Percentiles rank a stretch among this genome's conserved stretches.
Conservation (phyloP, 2,329 filamentous ascomycete genomes). For the Stromatinia cepivora region DNA sequence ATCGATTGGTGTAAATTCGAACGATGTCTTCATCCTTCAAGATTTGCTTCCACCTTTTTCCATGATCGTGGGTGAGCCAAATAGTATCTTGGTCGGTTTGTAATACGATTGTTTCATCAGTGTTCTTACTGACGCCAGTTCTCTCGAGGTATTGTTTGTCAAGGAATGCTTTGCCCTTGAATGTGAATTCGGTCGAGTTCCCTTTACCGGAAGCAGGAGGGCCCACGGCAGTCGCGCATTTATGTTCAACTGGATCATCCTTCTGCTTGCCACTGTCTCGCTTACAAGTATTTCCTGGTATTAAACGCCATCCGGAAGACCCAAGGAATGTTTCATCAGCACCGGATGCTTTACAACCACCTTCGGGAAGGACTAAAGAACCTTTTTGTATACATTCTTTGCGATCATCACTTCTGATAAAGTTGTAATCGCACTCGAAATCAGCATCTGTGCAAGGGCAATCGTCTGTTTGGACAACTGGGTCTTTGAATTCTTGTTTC, state of each 20-base stretch:
- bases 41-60: slow-evolving; percentile 77
- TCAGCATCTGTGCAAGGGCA: slow-evolving; percentile 83
- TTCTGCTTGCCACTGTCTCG: slow-evolving; percentile 61
- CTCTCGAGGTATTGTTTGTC: slow-evolving; percentile 78
- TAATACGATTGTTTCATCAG: slow-evolving; percentile 71
- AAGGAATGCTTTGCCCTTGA: slow-evolving; percentile 57
- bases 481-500: slow-evolving; percentile 79
- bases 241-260: slow-evolving; percentile 70
- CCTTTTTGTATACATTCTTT: slow-evolving; percentile 64
- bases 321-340: slow-evolving; percentile 70
- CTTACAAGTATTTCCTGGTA: slow-evolving; percentile 78
- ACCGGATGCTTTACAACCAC: slow-evolving; percentile 60
- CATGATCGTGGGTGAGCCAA: slow-evolving; percentile 79
- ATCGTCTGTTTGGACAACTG: slow-evolving; percentile 64
- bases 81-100: slow-evolving; percentile 50
- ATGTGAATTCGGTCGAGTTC: slow-evolving; percentile 57
- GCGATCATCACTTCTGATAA: slow-evolving; percentile 64
- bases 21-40: slow-evolving; percentile 69
- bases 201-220: slow-evolving; percentile 66
- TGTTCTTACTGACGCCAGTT: slow-evolving; percentile 59
- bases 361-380: slow-evolving; percentile 66
- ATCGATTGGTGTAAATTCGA: slow-evolving; percentile 72
- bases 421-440: slow-evolving; percentile 97
- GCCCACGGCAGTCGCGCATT: slow-evolving; percentile 65
- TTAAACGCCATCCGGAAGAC: slow-evolving; percentile 86